Conservation (phyloP, 2,329 filamentous ascomycete genomes). For the Aspergillus arachidicola region DNA sequence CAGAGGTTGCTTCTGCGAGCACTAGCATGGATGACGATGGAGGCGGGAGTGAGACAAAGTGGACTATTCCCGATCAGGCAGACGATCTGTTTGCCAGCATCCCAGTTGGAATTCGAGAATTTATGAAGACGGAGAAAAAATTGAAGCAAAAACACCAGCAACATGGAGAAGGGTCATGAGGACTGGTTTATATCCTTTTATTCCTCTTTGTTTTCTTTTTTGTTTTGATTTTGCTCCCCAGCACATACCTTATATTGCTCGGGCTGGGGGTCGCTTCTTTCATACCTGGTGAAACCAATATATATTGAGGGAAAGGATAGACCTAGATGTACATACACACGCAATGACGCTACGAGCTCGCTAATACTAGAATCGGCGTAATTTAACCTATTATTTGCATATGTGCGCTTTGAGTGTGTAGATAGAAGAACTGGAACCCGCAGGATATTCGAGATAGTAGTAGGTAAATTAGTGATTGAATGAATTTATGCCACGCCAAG, state of each 20-base stretch:
- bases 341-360: neutral
- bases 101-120: constrained; percentile 90
- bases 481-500: neutral
- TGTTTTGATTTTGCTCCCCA: neutral
- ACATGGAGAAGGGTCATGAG: constrained; percentile 46
- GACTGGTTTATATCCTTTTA: neutral
- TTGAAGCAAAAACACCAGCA: constrained; percentile 73
- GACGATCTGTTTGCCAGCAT: constrained; percentile 76
- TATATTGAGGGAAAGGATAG: neutral
- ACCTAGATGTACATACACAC: constrained; percentile 8
- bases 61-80: constrained; percentile 50
- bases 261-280: neutral
- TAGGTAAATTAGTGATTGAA: neutral
- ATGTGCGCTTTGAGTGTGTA: too few relatives aligned
- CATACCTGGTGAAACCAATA: neutral
- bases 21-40: constrained; percentile 78
- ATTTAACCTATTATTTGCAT: too few relatives aligned
- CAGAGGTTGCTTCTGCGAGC: constrained; percentile 52
- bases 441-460: neutral
- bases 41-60: constrained; percentile 72
- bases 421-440: too few relatives aligned
- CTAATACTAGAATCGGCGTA: neutral
- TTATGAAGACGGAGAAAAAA: constrained; percentile 95
- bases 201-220: neutral
- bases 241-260: neutral